Evolutionary conservation across 2,329 filamentous ascomycete genomes (phyloP), one percentile per base, ranked within the genome.

Genomic region (Pseudocercospora macadamiae): DNA sequence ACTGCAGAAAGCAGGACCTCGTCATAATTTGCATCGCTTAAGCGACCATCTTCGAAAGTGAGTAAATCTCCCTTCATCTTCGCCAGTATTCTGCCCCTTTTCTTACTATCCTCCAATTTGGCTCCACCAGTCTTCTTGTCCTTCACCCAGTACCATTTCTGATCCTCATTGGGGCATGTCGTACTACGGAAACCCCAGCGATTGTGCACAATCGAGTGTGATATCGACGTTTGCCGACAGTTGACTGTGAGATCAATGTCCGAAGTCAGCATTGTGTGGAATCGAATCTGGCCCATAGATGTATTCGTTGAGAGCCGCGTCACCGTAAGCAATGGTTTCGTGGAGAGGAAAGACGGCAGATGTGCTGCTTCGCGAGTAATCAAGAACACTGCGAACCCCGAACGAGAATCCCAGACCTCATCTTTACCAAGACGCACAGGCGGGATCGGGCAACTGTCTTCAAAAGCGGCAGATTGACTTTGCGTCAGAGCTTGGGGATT

Each of bases 1-100:
- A 69, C 56, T 4, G 65, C 66, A 55, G 48, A 55, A 6, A 69
- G 26, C 23, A 68, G 9, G 3, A 68, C 57, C 51, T 68, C 66
- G 8, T 67, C 64, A 44, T 64, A 58, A 16, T 54, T 61, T 32
- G 56, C 64, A n/a, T 47, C 37, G 23, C 60, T 58, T 23, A 69
- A 28, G 3, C 62, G 55, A 12, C 49, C 54, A 3, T 48, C 49
- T 55, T 66, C 64, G 19, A 66, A 68, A 7, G 47, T 60, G 10
- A 69, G 54, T 4, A 63, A 18, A 48, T 66, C 59, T 1, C 61
- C 63, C 25, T 63, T 59, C 44, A 68, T 60, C n/a, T 64, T 59
- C 14, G 67, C 67, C 42, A 68, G 26, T 7, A 61, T 34, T 3
- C 37, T 54, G 10, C 60, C 61, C 18, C 60, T 25, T 36, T 64